Evolutionary conservation across 176 grass and related monocot genomes (phyloP), one percentile per base, ranked within the genome.

Genomic region (Oryza brachyantha): DNA sequence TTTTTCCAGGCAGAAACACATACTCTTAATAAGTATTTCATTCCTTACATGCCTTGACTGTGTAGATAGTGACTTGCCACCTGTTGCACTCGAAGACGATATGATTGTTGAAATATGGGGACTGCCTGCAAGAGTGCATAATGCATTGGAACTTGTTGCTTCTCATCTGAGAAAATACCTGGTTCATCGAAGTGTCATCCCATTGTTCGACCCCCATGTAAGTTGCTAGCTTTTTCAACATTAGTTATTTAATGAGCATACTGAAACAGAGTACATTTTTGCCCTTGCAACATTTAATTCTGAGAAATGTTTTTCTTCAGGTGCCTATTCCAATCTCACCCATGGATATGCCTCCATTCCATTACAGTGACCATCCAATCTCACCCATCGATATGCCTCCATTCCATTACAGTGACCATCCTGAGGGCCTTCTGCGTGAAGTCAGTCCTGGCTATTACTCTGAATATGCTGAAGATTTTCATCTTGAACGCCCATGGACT

Each of bases 81-180:
- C 78, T 75, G 78, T 88, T 80, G 91, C 84, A 68, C 70, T 93
- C 64, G 84, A 84, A 39, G 88, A 90, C 13, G 91, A 93, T 72
- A 80, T 64, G 66, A 71, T 93, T 67, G 36, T 93, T 66, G 91
- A 93, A 84, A 88, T 93, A 83, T 76, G 81, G 80, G 91, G 87
- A 70, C 60, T 60, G 13, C 73, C 91, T 41, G 46, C 39, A 46
- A 45, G 60, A 75, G 84, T 87, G 31, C 74, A 71, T 70, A 84
- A 85, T 52, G 84, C 91, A 40, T 70, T 93, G 64, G 73, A 90
- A 85, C 77, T 90, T 41, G 72, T 90, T 82, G 87, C 78, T 82
- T 85, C 73, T 79, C 88, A 90, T 66, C 65, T 93, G 64, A 88
- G 91, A 72, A 93, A 90, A 70, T 93, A 87, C 74, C 81, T 93